Evolutionary conservation across 345 rosid genomes (phyloP).

Genomic region (Acer saccharum): DNA sequence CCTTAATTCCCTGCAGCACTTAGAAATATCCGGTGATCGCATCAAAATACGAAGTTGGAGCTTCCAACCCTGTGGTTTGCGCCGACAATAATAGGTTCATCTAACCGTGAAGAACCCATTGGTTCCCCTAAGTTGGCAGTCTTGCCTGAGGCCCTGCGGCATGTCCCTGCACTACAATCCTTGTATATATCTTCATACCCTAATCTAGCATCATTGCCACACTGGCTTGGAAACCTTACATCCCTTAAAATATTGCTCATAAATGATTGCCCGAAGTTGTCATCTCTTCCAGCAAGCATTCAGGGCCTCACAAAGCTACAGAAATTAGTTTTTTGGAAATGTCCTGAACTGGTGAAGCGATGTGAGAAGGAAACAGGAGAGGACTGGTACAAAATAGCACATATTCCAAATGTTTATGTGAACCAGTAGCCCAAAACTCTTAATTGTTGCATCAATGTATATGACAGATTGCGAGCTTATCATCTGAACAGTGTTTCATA

Average conservation of each 20-base stretch:
- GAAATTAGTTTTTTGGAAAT: slow-evolving; percentile 1
- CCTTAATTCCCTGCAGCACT: no score
- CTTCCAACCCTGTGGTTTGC: no score
- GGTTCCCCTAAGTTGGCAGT: not conserved
- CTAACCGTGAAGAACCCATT: no score
- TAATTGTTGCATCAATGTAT: not conserved
- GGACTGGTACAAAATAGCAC: slow-evolving; percentile 23
- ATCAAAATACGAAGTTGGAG: not conserved
- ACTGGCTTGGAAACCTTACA: slow-evolving; percentile 14
- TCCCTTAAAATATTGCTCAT: slow-evolving; percentile 16
- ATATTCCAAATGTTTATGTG: slow-evolving; percentile 2
- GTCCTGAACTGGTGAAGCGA: slow-evolving; percentile 1
- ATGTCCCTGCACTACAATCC: not conserved
- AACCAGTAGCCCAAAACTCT: not conserved
- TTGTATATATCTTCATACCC: not conserved
- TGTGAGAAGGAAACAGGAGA: slow-evolving; percentile 16
- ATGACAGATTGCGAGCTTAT: no score
- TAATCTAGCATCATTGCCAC: slow-evolving; percentile 9
- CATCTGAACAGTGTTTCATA: no score
- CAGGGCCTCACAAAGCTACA: not conserved
- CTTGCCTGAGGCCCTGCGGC: slow-evolving; percentile 8
- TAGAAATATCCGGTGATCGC: no score
- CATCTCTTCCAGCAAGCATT: slow-evolving; percentile 12
- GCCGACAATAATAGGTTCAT: no score
- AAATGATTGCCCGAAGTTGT: slow-evolving; percentile 9